A percentile compares a stretch with the other conserved stretches of the same genome.
Conservation (phyloP, 192 early-diverging fungal species). For the Funneliformis geosporum region DNA sequence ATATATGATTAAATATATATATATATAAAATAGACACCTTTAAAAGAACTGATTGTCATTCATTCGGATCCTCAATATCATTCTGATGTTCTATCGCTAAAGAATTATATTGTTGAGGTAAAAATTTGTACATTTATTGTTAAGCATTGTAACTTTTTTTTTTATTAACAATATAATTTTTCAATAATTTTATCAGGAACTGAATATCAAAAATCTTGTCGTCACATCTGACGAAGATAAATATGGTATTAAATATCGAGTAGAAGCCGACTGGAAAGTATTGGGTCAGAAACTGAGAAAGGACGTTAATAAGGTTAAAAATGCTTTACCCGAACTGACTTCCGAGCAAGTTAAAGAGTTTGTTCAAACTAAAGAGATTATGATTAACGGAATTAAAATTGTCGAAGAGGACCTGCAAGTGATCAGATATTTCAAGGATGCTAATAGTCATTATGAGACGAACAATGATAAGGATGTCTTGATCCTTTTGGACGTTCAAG, state of each 20-base stretch:
- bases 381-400: slow-evolving; percentile 78
- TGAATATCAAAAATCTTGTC: slow-evolving; percentile 86
- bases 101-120: slow-evolving; percentile 79
- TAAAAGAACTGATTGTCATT: slow-evolving; percentile 90
- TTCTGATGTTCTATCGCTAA: slow-evolving; percentile 80
- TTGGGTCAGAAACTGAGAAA: slow-evolving; percentile 90
- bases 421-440: slow-evolving; percentile 81
- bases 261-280: slow-evolving; percentile 87
- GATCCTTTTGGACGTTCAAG: slow-evolving; percentile 82
- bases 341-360: slow-evolving; percentile 83
- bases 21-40: slow-evolving; percentile 63
- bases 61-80: slow-evolving; percentile 87
- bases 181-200: slow-evolving; percentile 51
- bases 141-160: too few species aligned
- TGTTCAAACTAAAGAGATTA: slow-evolving; percentile 63
- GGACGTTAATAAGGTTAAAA: slow-evolving; percentile 83
- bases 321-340: slow-evolving; percentile 73
- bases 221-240: slow-evolving; percentile 88
- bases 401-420: slow-evolving; percentile 83
- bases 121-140: too few species aligned
- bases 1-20: background rate
- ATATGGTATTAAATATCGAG: slow-evolving; percentile 91
- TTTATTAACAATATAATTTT: background rate
- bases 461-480: slow-evolving; percentile 80
- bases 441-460: slow-evolving; percentile 69